Conservation (phyloP, 495 filamentous ascomycete genomes). For the Letharia columbiana region DNA sequence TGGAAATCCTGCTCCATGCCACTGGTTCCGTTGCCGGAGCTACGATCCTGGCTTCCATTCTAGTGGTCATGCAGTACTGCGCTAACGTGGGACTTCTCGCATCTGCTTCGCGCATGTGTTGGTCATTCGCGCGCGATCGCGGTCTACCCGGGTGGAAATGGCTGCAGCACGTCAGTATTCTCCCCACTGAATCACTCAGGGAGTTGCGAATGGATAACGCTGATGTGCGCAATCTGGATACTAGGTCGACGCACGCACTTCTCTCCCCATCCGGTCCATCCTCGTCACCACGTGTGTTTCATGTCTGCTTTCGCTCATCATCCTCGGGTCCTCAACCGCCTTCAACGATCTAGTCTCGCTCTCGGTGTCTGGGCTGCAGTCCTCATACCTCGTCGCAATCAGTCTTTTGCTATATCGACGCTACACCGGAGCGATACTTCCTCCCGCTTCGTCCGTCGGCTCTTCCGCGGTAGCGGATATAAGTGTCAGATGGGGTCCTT, state of each 20-base stretch:
- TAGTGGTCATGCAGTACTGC: constrained; percentile 36
- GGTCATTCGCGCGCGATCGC: constrained; percentile 47
- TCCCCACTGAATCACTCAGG: constrained; percentile 11
- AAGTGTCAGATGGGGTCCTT: constrained; percentile 11
- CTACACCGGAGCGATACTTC: constrained; percentile 5
- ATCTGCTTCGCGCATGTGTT: constrained; percentile 45
- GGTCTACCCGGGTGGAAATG: constrained; percentile 36
- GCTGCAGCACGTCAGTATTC: constrained; percentile 5
- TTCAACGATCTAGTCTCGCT: constrained; percentile 44
- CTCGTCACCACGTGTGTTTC: constrained; percentile 38
- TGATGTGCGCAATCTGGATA: not conserved
- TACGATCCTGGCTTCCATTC: constrained; percentile 26
- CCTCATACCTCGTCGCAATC: constrained; percentile 31
- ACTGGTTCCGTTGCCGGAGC: constrained; percentile 30
- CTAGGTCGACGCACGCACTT: constrained; percentile 31
- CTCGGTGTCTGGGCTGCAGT: constrained; percentile 29
- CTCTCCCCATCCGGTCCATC: constrained; percentile 46
- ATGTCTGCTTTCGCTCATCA: constrained; percentile 35
- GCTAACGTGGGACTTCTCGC: constrained; percentile 40
- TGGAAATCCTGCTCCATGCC: constrained; percentile 32
- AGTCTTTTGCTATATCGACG: constrained; percentile 11
- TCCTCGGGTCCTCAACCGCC: constrained; percentile 40
- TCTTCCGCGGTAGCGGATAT: not conserved
- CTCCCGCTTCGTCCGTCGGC: not conserved
- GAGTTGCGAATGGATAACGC: constrained; percentile 29